Conservation (phyloP, 805 yeast genomes). For the Torulaspora indica region DNA sequence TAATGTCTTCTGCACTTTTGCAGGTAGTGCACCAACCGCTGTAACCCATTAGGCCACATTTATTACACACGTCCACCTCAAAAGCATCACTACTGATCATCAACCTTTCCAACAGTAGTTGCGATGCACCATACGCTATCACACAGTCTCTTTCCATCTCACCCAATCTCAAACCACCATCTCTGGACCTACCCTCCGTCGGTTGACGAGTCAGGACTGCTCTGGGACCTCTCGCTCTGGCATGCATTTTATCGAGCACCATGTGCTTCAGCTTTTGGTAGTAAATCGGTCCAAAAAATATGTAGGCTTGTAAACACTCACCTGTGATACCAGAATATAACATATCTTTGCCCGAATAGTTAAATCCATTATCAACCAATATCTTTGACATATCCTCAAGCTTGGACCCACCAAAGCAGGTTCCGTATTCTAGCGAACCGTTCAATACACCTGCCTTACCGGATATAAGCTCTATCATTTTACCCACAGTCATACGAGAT, state of each 20-base stretch:
- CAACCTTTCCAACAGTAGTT: slow-evolving; percentile 82
- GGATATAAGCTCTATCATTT: slow-evolving; percentile 91
- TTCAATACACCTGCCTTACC: slow-evolving; percentile 97
- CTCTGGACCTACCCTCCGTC: slow-evolving; percentile 97
- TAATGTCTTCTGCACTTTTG: slow-evolving; percentile 77
- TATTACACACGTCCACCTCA: slow-evolving; percentile 90
- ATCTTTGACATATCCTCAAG: slow-evolving; percentile 91
- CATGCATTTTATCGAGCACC: slow-evolving; percentile 99
- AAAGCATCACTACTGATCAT: slow-evolving; percentile 98
- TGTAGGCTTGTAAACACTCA: slow-evolving; percentile 93
- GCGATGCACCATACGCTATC: slow-evolving; percentile 98
- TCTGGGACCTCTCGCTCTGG: slow-evolving; percentile 98
- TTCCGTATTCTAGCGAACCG: slow-evolving; percentile 90
- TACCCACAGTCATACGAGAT: slow-evolving; percentile 99
- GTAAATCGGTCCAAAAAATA: slow-evolving; percentile 97
- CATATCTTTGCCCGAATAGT: slow-evolving; percentile 96
- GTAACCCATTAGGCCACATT: slow-evolving; percentile 96
- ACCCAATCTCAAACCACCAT: slow-evolving; percentile 97
- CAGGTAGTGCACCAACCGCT: slow-evolving; percentile 98
- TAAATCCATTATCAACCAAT: slow-evolving; percentile 85
- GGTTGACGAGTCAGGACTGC: slow-evolving; percentile 98
- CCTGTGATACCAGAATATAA: slow-evolving; percentile 96
- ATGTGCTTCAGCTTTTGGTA: slow-evolving; percentile 97
- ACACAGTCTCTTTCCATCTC: slow-evolving; percentile 99
- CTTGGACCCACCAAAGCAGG: slow-evolving; percentile 98